Base-by-base conservation (phyloP, 129 eudicot species). In the Chrysanthemum lavandulifolium region DNA sequence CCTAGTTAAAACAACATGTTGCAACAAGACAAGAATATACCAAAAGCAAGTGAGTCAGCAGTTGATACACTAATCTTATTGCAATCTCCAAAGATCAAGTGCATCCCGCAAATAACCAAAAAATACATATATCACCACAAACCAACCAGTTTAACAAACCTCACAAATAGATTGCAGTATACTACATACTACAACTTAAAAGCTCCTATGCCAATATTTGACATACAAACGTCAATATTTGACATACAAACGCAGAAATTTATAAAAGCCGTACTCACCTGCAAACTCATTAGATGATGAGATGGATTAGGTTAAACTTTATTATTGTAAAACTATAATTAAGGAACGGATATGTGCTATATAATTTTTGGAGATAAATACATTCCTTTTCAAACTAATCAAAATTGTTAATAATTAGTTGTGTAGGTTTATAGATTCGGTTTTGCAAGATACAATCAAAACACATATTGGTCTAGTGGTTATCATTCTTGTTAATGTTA, bases 31-130 rank as follows among this genome's bases (percentile, higher is more conserved):
- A 51, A 52, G 8, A n/a, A 61, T 86, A 48, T 90, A 94, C 98
- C 96, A 95, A 77, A 78, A 72, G n/a, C 99, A n/a, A 67, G 99
- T 95, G 66, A 74, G 90, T 86, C 43, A 97, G 91, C 96, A 95
- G 54, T n/a, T 33, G 80, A 76, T 69, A 95, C 77, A 63, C 96
- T 97, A n/a, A 90, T 84, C 80, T 75, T 83, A 79, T 79, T 85
- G 83, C 97, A 90, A 61, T 85, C 82, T 74, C 91, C 99, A 13
- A n/a, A 75, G 33, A 73, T 77, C 88, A 12, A 95, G 61, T 40
- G 96, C 99, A 75, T 70, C 91, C 96, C 89, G 86, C 49, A 77
- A 79, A 58, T 6, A 53, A 48, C 49, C 70, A 56, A 66, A n/a
- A n/a, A 31, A 65, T 43, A 25, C 11, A 67, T 67, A 36, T 36